phyloP scores from a whole-genome alignment of 257 asterid species.

The Echites panduratus region DNA sequence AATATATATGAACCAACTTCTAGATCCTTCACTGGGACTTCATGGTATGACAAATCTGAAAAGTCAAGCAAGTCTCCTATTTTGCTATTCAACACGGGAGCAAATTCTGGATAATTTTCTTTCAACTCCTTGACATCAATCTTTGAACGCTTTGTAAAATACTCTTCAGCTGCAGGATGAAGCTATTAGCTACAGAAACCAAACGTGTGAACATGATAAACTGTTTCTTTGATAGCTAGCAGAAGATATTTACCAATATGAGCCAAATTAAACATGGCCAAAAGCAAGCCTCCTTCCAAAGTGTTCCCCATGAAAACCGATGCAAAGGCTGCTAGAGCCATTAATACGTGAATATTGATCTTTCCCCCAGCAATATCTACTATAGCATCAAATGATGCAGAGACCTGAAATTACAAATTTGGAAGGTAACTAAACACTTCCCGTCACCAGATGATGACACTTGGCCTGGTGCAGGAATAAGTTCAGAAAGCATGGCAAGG shows the following conservation, averaged over 20 bases:
- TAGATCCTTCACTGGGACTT: conserved; percentile 77
- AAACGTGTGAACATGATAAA: neutral
- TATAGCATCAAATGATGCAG: conserved; percentile 83
- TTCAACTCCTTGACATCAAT: conserved; percentile 87
- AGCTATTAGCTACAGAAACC: conserved; percentile 3
- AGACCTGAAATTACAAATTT: conserved; percentile 42
- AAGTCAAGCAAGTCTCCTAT: conserved; percentile 49
- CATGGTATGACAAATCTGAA: conserved; percentile 55
- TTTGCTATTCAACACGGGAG: conserved; percentile 57
- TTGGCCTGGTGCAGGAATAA: neutral
- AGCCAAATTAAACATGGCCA: conserved; percentile 94
- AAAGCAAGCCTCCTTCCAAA: conserved; percentile 96
- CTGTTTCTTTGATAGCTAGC: neutral
- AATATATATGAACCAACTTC: conserved; percentile 71
- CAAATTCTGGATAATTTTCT: conserved; percentile 88
- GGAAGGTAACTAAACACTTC: neutral
- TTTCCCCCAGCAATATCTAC: conserved; percentile 81
- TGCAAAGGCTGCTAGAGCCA: conserved; percentile 99
- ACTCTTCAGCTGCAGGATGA: conserved; percentile 72
- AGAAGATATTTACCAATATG: conserved; percentile 48
- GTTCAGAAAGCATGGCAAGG: neutral
- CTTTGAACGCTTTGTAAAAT: conserved; percentile 77
- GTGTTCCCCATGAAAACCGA: conserved; percentile 89
- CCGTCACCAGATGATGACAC: neutral
- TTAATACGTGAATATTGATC: conserved; percentile 86